Evolutionary conservation across 2,329 filamentous ascomycete species (phyloP).

Genomic region (Aschersonia sp.): DNA sequence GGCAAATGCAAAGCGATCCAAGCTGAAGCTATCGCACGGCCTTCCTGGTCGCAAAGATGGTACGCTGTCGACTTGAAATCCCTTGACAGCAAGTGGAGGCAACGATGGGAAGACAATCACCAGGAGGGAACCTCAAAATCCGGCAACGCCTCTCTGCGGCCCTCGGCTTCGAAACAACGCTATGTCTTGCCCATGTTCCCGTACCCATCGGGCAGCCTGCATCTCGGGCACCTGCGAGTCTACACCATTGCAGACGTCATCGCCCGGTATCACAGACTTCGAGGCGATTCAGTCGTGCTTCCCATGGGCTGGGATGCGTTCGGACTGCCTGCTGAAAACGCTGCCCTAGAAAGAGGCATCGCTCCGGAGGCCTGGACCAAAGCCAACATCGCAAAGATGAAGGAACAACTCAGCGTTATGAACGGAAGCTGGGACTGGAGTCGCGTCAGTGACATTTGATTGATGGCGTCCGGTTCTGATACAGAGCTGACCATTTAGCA

Average conservation of each 20-base stretch:
- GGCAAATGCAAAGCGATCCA: background rate
- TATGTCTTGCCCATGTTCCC: constrained; percentile 90
- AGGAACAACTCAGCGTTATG: constrained; percentile 63
- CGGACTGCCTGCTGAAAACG: constrained; percentile 81
- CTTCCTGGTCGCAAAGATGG: constrained; percentile 10
- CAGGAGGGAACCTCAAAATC: background rate
- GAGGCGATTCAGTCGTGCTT: constrained; percentile 60
- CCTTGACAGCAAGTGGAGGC: constrained; percentile 35
- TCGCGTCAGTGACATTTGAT: constrained; percentile 37
- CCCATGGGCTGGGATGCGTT: constrained; percentile 97
- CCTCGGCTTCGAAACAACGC: constrained; percentile 9
- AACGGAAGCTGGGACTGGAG: constrained; percentile 77
- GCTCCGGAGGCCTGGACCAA: constrained; percentile 68
- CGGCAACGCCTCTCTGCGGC: constrained; percentile 12
- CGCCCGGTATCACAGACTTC: constrained; percentile 59
- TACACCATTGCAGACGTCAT: constrained; percentile 85
- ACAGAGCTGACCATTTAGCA: constrained; percentile 16
- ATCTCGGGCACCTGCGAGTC: constrained; percentile 76
- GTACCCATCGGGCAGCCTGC: constrained; percentile 75
- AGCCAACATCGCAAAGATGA: constrained; percentile 73
- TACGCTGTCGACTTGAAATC: constrained; percentile 32
- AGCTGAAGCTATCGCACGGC: background rate
- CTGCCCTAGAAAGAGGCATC: constrained; percentile 68
- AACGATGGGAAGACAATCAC: constrained; percentile 22
- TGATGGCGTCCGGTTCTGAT: too few species aligned